Evolutionary conservation across 768 basidiomycete genomes (phyloP).

Genomic region (Lactarius tabidus): DNA sequence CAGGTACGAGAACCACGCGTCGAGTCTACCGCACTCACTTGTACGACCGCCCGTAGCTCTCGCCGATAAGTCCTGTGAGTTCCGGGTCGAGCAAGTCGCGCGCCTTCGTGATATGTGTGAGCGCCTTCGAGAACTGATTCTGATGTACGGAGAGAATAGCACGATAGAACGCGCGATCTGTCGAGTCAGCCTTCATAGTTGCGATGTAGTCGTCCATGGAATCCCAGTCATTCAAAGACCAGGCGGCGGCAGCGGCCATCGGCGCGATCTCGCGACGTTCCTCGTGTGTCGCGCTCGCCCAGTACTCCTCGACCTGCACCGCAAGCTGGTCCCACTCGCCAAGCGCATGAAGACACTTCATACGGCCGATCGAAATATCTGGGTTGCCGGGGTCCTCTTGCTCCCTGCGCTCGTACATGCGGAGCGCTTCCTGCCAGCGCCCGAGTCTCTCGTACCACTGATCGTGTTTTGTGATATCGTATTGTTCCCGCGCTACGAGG

Average conservation of each 20-base stretch:
- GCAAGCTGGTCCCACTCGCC: constrained; percentile 97
- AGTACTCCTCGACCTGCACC: constrained; percentile 79
- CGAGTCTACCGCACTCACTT: constrained; percentile 53
- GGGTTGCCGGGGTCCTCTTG: constrained; percentile 70
- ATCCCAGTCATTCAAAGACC: constrained; percentile 97
- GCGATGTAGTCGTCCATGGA: constrained; percentile 96
- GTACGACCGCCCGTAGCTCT: constrained; percentile 96
- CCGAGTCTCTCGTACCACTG: constrained; percentile 98
- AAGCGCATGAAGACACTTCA: constrained; percentile 94
- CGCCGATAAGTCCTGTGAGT: constrained; percentile 85
- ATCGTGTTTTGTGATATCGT: constrained; percentile 89
- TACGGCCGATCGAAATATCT: constrained; percentile 80
- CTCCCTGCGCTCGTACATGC: constrained; percentile 76
- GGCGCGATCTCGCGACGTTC: constrained; percentile 90
- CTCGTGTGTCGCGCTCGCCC: constrained; percentile 78
- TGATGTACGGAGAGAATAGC: constrained; percentile 95
- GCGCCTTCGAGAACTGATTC: constrained; percentile 90
- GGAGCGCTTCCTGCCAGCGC: constrained; percentile 91
- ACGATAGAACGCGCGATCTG: constrained; percentile 93
- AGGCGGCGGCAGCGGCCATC: constrained; percentile 94
- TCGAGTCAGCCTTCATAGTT: constrained; percentile 88
- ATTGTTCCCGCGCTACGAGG: constrained; percentile 82
- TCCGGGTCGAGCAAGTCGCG: constrained; percentile 91
- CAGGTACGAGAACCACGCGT: constrained; percentile 2
- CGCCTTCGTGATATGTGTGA: constrained; percentile 86